Percentiles rank a stretch among this genome's conserved stretches.
These are phyloP conservation scores for Xylaria sp. DNA, from an alignment of 2,329 filamentous ascomycete species.

Conservation along the genomic window DNA sequence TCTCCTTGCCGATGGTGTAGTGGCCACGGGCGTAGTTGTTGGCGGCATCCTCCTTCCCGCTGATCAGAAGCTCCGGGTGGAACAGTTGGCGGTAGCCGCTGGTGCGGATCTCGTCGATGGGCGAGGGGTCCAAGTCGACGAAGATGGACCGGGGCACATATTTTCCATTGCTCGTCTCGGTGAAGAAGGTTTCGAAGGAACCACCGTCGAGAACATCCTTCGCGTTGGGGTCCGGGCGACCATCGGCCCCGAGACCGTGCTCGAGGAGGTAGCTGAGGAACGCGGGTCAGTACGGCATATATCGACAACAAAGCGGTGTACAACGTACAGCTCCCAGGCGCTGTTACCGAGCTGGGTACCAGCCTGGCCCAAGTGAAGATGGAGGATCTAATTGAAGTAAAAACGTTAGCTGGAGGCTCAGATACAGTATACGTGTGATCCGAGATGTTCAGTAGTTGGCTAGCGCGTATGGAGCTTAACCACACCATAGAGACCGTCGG, in stretches of 20 bases:
- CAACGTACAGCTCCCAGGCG: conserved; percentile 73
- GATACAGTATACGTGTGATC: neutral
- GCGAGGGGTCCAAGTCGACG: conserved; percentile 72
- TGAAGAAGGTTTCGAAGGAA: conserved; percentile 75
- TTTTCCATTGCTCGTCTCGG: conserved; percentile 71
- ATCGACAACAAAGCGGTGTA: conserved; percentile 29
- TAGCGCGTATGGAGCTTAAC: conserved; percentile 1
- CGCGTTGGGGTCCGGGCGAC: conserved; percentile 63
- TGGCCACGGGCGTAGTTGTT: conserved; percentile 79
- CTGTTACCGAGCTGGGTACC: conserved; percentile 75
- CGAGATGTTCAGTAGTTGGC: neutral
- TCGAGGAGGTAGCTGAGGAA: conserved; percentile 67
- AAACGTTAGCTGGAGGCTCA: conserved; percentile 21
- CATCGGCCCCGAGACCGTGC: conserved; percentile 69
- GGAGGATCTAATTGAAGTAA: conserved; percentile 54
- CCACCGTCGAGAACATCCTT: conserved; percentile 63
- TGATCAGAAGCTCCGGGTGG: conserved; percentile 73
- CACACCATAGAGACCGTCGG: neutral
- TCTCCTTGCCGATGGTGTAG: conserved; percentile 78
- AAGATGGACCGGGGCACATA: conserved; percentile 74
- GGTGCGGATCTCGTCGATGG: conserved; percentile 74
- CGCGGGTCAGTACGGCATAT: conserved; percentile 18
- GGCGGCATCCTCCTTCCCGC: conserved; percentile 75
- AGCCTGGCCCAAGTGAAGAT: conserved; percentile 69
- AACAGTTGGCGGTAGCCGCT: conserved; percentile 69